A percentile compares a stretch with the other conserved stretches of the same genome.
phyloP scores from a whole-genome alignment of 2,329 filamentous ascomycete species.

The Fusarium torreyae region DNA sequence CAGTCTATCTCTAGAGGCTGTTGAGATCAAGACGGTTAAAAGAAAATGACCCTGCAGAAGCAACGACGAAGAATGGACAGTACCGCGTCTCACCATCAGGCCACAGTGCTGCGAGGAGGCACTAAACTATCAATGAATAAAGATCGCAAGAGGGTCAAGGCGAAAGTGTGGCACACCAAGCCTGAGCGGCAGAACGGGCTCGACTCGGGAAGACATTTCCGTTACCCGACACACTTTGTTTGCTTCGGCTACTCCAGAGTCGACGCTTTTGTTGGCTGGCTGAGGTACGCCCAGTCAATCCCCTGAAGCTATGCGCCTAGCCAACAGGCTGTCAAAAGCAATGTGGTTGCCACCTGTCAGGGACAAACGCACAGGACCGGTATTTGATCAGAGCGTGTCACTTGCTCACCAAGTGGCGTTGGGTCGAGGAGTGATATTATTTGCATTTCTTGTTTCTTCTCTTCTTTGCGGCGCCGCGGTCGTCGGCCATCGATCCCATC shows the following conservation, averaged over 20 bases:
- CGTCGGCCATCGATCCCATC: no score
- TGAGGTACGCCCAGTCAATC: neutral
- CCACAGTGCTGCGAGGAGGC: neutral
- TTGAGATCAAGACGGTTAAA: neutral
- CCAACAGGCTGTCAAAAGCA: constrained; percentile 16
- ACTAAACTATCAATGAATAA: constrained; percentile 3
- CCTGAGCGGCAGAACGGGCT: neutral
- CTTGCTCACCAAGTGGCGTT: neutral
- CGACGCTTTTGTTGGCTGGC: neutral
- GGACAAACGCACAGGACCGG: neutral
- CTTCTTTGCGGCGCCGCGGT: neutral
- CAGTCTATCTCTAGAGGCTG: neutral
- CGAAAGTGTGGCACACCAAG: constrained; percentile 1
- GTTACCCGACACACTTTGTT: neutral
- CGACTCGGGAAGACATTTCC: neutral
- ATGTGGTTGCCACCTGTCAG: constrained; percentile 10
- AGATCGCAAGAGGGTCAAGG: neutral
- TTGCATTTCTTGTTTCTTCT: neutral
- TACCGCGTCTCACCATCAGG: neutral
- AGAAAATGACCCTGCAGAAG: neutral
- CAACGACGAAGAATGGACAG: neutral
- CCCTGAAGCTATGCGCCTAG: constrained; percentile 6
- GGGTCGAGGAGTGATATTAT: neutral
- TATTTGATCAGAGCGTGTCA: neutral
- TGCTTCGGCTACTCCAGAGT: neutral